Conservation (phyloP, 1,284 basidiomycete species). For the Ustilago cynodontis region DNA sequence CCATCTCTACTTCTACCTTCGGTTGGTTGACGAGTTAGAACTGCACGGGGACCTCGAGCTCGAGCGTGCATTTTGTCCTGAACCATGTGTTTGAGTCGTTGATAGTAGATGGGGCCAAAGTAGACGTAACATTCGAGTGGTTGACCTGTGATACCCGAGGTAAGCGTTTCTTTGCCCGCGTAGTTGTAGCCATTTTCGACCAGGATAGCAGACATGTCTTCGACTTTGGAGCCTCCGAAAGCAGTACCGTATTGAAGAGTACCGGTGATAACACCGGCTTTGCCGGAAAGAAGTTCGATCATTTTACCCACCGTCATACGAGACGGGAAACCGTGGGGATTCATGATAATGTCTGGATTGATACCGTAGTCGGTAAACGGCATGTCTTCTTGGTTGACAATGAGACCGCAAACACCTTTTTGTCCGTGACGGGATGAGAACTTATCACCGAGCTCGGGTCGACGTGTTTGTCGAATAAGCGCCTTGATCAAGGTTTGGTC, state of each 20-base stretch:
- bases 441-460: conserved; percentile 97
- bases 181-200: conserved; percentile 97
- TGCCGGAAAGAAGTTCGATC: conserved; percentile 95
- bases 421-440: conserved; percentile 98
- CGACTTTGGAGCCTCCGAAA: conserved; percentile 98
- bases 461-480: conserved; percentile 94
- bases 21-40: conserved; percentile 95
- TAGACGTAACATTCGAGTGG: conserved; percentile 96
- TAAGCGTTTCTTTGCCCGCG: conserved; percentile 97
- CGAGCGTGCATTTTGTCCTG: conserved; percentile 99
- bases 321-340: conserved; percentile 99
- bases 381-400: conserved; percentile 99
- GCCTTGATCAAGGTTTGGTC: conserved; percentile 99
- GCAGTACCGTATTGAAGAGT: conserved; percentile 91
- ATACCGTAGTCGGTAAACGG: conserved; percentile 99
- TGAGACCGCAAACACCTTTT: conserved; percentile 98
- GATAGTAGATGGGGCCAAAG: conserved; percentile 99
- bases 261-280: conserved; percentile 82
- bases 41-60: conserved; percentile 89
- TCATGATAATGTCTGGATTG: conserved; percentile 98
- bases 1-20: conserved; percentile 98
- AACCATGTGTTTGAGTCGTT: conserved; percentile 75
- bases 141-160: conserved; percentile 96
- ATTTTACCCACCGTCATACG: conserved; percentile 99
- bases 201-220: conserved; percentile 96